Evolutionary conservation across 108 stramenopile genomes (phyloP), one percentile per base, ranked within the genome.

Genomic region (Seminavis robusta): DNA sequence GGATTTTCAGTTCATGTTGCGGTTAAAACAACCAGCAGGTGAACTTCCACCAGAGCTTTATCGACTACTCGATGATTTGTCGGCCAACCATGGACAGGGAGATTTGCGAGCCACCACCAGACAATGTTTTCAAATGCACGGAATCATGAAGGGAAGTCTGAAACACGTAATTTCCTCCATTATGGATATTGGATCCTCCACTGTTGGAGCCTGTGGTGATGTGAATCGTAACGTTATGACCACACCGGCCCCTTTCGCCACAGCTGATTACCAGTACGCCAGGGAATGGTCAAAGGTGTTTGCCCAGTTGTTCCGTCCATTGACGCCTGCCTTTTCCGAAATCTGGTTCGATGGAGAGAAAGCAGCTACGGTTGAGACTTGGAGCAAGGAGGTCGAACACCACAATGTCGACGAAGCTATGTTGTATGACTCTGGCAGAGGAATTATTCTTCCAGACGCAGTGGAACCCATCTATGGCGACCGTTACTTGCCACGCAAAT

Each of bases 41-140:
- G 94, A 92, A 60, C 61, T 92, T 15, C 76, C 96, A 31, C 84
- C 95, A 24, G 94, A 95, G 46, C 84, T 97, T 20, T 98, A 83
- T 72, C 79, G 84, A 23, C 67, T 94, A 8, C 57, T 97, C 32
- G 96, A 98, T 60, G 95, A 97, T 55, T 67, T 98, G 7, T 77
- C 76, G 42, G 50, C 51, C 29, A 80, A 94, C 33, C 88, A 92
- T 59, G 98, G 96, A 21, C 94, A 97, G 63, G 94, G 91, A 8
- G 94, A 96, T 73, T 75, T 98, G 1, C 83, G 96, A 36, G 92
- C 92, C 27, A 98, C 98, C 33, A 98, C 98, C 17, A 88, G 98
- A 10, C 97, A 97, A 76, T 95, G 95, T 67, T 97, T 96, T 60
- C 98, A 98, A 73, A 86, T 98, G 33, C 98, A 98, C 84, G 96